Base-by-base conservation (phyloP, 139 green algal genomes). In the Zygnema circumcarinatum region DNA sequence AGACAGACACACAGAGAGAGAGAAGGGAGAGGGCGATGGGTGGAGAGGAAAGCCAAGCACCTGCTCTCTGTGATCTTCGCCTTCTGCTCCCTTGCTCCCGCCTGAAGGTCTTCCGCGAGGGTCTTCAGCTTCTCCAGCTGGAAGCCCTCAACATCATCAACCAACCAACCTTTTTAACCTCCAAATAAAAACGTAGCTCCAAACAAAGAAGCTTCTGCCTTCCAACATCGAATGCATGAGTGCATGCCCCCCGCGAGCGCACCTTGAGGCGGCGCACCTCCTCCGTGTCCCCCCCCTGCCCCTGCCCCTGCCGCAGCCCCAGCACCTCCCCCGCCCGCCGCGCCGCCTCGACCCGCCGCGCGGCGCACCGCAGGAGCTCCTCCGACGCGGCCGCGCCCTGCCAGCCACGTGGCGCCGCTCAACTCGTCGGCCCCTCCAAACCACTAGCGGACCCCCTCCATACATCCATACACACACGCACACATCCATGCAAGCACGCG, bases 61-160 rank as follows among this genome's bases (percentile, higher is more conserved):
- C 80, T 86, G 81, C 56, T 47, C 36, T 87, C 81, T 83, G 81
- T 40, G 0, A 87, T 87, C 33, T 83, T 83, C 1, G 56, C 67
- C 32, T 87, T 75, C 21, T 76, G 41, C 32, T 83, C 31, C 40
- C 47, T 41, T 38, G 54, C 35, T 31, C 21, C 35, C 25, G 25
- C 33, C 0, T 29, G n/a, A 32, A 87, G 81, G 41, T 87, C 81
- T 21, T 40, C 32, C 40, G 81, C 67, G 0, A 87, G 29, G 47
- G 36, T 25, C 67, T 83, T 87, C 80, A 86, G 47, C 39, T 75
- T 56, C 38, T 56, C 76, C 32, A 84, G 0, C 76, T 75, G 2
- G 22, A 1, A 53, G 32, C 41, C 21, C 76, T 33, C 76, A 32
- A 32, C 76, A 81, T 35, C 74, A 31, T 79, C 22, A 36, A 38